Conservation (phyloP, 257 asterid species). For the Paraleonurus japonicus region DNA sequence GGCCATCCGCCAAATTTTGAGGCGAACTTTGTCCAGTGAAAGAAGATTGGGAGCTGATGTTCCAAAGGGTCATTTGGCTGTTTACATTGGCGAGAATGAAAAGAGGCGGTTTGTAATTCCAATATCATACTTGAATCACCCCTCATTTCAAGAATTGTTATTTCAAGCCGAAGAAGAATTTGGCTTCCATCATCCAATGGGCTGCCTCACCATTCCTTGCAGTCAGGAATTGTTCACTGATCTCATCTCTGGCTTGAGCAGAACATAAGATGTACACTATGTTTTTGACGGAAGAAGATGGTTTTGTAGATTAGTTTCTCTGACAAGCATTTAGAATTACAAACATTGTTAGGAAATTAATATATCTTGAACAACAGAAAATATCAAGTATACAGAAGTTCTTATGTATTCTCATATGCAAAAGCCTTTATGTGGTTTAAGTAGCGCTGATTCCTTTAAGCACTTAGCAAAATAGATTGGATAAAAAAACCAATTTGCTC, state of each 20-base stretch:
- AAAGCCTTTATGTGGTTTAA: too few species aligned
- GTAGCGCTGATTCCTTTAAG: too few species aligned
- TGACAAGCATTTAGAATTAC: too few species aligned
- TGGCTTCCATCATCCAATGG: slow-evolving; percentile 36
- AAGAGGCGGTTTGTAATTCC: slow-evolving; percentile 21
- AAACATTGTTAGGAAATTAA: too few species aligned
- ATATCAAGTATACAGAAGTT: too few species aligned
- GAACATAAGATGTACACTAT: neutral
- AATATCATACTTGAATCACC: neutral
- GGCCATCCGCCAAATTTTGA: neutral
- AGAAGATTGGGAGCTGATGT: slow-evolving; percentile 27
- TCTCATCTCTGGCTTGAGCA: slow-evolving; percentile 16
- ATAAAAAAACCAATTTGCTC: too few species aligned
- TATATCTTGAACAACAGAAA: too few species aligned
- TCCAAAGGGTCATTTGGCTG: slow-evolving; percentile 38
- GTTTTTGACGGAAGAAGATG: neutral
- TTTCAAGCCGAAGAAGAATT: slow-evolving; percentile 36
- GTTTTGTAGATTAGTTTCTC: neutral
- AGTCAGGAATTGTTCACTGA: slow-evolving; percentile 26
- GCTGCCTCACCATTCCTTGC: slow-evolving; percentile 46
- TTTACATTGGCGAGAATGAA: slow-evolving; percentile 32
- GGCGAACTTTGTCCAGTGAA: slow-evolving; percentile 25
- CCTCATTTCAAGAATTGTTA: slow-evolving; percentile 16
- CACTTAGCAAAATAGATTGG: too few species aligned
- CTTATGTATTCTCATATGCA: too few species aligned